Percentiles rank a stretch among this genome's conserved stretches.
Evolutionary conservation across 495 filamentous ascomycete genomes (phyloP).

Genomic region (Xylaria venustula): DNA sequence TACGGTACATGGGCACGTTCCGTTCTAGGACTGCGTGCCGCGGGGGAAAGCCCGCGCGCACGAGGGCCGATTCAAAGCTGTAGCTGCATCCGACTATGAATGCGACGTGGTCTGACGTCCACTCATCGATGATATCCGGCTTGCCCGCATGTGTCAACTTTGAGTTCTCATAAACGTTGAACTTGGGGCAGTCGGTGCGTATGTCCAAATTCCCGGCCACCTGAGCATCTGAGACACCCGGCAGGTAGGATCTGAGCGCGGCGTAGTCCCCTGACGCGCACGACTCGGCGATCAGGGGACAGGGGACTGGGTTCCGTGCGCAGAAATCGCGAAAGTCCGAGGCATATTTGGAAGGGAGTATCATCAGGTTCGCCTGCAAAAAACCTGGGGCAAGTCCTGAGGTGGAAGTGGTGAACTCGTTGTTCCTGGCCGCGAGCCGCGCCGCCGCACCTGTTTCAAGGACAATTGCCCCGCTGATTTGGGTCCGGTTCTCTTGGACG

Average conservation of each 20-base stretch:
- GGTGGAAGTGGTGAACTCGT: constrained; percentile 23
- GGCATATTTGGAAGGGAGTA: constrained; percentile 51
- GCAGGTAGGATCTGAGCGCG: constrained; percentile 27
- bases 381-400: constrained; percentile 50
- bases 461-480: too few relatives aligned
- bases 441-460: too few relatives aligned
- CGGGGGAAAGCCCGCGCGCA: constrained; percentile 33
- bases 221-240: constrained; percentile 11
- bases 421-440: too few relatives aligned
- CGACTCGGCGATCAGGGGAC: constrained; percentile 49
- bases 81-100: constrained; percentile 59
- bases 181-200: constrained; percentile 51
- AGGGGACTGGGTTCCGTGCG: constrained; percentile 48
- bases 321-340: constrained; percentile 53
- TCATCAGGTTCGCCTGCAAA: constrained; percentile 58
- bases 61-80: constrained; percentile 52
- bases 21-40: too few relatives aligned
- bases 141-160: constrained; percentile 3
- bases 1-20: constrained; percentile 54
- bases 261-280: not conserved
- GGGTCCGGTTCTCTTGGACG: too few relatives aligned
- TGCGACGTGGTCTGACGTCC: constrained; percentile 47
- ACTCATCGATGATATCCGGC: constrained; percentile 40
- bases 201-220: constrained; percentile 43
- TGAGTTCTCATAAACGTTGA: constrained; percentile 45